Base-by-base conservation (phyloP, 495 filamentous ascomycete species). In the Penicillium desertorum region DNA sequence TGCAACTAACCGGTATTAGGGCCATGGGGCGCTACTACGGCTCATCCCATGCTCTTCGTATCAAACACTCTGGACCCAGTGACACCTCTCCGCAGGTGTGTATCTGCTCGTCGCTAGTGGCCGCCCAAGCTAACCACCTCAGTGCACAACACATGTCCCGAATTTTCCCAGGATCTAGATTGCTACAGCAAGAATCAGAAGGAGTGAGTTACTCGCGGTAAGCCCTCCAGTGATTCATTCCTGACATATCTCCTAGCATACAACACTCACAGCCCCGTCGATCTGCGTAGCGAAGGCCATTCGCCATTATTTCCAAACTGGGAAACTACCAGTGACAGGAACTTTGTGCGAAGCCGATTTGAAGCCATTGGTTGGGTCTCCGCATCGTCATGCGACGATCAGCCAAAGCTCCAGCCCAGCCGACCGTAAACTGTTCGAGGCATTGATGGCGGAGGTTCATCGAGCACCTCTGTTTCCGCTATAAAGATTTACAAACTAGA, bases 61-160 rank as follows among this genome's bases (percentile, higher is more conserved):
- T 79, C 76, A 48, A 87, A 82, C 62, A 76, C 72, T 0, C 68
- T 79, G 14, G 85, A 89, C 49, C 86, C 85, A 0, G 84, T 87
- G 32, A 86, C 83, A 0, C 79, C 84, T 5, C 63, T 86, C 5
- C 51, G 50, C 32, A 71, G 66, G 75, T 76, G 58, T 14, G 59
- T 27, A n/a, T 34, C 9, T 17, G 25, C 30, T 23, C 11, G 4
- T 27, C 17, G 10, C 27, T 22, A 9, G 30, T 14, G 4, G n/a
- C 9, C 41, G 12, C 17, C 4, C 6, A 17, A 55, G 17, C 64
- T 68, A 57, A 67, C 14, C 10, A 7, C 0, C 34, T 20, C 48
- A 76, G 75, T 59, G 84, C 83, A 2, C 68, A 71, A 39, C 80
- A 81, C 49, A 76, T 83, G 64, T 79, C 77, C 29, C 51, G 62